Conservation (phyloP, 1,139 yeast genomes). For the Martiniozyma asiatica region DNA sequence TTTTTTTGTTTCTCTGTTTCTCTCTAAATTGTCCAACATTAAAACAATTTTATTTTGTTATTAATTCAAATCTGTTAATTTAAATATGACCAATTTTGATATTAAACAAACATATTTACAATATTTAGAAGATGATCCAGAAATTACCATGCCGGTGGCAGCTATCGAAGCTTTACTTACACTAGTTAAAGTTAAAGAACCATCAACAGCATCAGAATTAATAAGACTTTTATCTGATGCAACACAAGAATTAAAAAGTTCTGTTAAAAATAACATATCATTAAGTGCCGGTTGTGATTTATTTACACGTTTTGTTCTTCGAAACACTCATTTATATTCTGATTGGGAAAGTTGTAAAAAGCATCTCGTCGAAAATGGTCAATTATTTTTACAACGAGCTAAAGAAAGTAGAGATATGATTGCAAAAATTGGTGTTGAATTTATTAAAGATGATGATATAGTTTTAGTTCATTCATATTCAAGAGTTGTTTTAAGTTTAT, state of each 20-base stretch:
- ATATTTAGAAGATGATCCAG: slow-evolving; percentile 76
- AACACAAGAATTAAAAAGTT: slow-evolving; percentile 56
- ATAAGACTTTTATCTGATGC: slow-evolving; percentile 72
- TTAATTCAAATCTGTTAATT: too few species aligned
- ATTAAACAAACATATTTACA: slow-evolving; percentile 69
- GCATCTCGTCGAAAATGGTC: slow-evolving; percentile 88
- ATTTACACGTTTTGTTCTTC: slow-evolving; percentile 82
- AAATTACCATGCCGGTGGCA: slow-evolving; percentile 98
- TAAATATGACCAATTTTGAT: slow-evolving; percentile 43
- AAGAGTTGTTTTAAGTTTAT: slow-evolving; percentile 73
- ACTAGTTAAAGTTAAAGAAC: slow-evolving; percentile 68
- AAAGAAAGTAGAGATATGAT: slow-evolving; percentile 80
- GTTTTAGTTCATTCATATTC: slow-evolving; percentile 87
- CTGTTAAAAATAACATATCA: slow-evolving; percentile 85
- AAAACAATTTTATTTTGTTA: too few species aligned
- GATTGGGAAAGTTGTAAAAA: slow-evolving; percentile 95
- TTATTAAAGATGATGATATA: slow-evolving; percentile 86
- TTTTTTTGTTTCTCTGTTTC: too few species aligned
- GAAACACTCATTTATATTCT: slow-evolving; percentile 78
- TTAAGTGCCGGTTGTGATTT: slow-evolving; percentile 96
- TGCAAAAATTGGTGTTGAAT: slow-evolving; percentile 79
- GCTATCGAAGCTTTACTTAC: slow-evolving; percentile 92
- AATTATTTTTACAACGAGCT: slow-evolving; percentile 82
- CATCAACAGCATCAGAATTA: slow-evolving; percentile 86
- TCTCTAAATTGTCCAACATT: too few species aligned